A percentile compares a stretch with the other conserved stretches of the same genome.
Evolutionary conservation across 2,329 filamentous ascomycete genomes (phyloP).

Genomic region (Epichloe glyceriae): DNA sequence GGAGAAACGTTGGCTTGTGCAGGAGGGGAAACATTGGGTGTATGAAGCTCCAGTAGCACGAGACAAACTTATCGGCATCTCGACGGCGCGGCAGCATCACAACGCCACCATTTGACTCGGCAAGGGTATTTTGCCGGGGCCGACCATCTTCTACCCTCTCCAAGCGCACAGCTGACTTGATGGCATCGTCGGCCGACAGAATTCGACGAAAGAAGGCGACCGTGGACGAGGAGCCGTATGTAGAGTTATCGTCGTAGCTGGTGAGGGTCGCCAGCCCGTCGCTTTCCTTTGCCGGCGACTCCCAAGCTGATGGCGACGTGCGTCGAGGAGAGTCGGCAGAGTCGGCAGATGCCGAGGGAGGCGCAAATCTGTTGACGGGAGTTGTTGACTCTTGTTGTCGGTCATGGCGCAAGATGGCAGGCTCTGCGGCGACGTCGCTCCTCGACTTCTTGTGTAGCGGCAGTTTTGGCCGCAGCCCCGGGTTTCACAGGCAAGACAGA

Average conservation of each 20-base stretch:
- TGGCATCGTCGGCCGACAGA: not conserved
- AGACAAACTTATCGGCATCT: not conserved
- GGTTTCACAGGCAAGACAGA: conserved; percentile 3
- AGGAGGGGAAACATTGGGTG: conserved; percentile 2
- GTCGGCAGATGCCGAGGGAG: not conserved
- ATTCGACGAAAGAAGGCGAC: conserved; percentile 3
- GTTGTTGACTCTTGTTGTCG: not conserved
- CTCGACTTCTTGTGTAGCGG: not conserved
- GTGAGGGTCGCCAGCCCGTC: conserved; percentile 3
- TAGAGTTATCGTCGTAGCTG: conserved; percentile 2
- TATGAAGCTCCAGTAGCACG: conserved; percentile 3
- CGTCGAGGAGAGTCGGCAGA: not conserved
- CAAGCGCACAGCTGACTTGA: not conserved
- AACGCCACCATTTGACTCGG: not conserved
- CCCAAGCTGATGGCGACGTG: not conserved
- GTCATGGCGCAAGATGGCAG: not conserved
- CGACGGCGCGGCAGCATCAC: not conserved
- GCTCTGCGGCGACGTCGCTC: not conserved
- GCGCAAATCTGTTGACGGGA: not conserved
- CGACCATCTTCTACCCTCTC: not conserved
- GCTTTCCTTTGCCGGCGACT: conserved; percentile 1
- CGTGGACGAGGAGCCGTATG: conserved; percentile 3
- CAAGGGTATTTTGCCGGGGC: not conserved
- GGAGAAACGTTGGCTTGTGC: conserved; percentile 1
- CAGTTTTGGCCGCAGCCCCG: not conserved